These are phyloP conservation scores for barley (Hordeum vulgare) DNA, from an alignment of 176 grass and related monocot genomes.

Conservation along the genomic window DNA sequence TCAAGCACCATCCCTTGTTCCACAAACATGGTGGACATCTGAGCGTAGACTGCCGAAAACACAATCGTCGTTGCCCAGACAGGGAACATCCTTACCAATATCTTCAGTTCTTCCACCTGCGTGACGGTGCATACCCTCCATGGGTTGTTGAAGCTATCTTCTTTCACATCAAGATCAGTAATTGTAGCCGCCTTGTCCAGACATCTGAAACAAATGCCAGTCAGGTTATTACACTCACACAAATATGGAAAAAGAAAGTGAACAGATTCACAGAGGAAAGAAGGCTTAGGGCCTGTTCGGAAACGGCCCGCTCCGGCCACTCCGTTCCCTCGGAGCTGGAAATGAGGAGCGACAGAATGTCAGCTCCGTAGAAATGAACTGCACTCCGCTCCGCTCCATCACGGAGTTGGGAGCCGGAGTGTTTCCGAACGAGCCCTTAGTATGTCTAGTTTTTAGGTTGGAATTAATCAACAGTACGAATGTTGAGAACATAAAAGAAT, in stretches of 20 bases:
- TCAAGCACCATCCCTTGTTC: conserved; percentile 91
- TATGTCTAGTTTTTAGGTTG: background rate
- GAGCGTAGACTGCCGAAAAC: conserved; percentile 76
- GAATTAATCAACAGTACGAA: background rate
- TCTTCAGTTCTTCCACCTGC: conserved; percentile 90
- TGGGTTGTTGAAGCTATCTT: conserved; percentile 34
- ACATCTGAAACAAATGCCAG: conserved; percentile 44
- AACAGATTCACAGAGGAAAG: background rate
- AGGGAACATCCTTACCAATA: conserved; percentile 78
- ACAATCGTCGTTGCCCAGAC: conserved; percentile 81
- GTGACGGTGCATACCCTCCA: conserved; percentile 76
- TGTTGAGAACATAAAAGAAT: background rate
- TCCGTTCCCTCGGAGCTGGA: too few species aligned
- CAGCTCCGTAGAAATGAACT: too few species aligned
- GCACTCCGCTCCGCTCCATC: too few species aligned
- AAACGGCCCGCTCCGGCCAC: too few species aligned
- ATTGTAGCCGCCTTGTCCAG: conserved; percentile 84
- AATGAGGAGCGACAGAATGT: too few species aligned
- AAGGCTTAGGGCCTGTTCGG: too few species aligned
- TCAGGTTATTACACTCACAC: background rate
- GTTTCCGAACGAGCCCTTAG: too few species aligned
- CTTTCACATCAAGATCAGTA: conserved; percentile 61
- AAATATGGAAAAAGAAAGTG: background rate
- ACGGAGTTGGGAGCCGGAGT: too few species aligned
- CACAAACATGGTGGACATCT: conserved; percentile 90